Evolutionary conservation across 2,329 filamentous ascomycete genomes (phyloP).

Genomic region (Dryadomyces quercivorus): DNA sequence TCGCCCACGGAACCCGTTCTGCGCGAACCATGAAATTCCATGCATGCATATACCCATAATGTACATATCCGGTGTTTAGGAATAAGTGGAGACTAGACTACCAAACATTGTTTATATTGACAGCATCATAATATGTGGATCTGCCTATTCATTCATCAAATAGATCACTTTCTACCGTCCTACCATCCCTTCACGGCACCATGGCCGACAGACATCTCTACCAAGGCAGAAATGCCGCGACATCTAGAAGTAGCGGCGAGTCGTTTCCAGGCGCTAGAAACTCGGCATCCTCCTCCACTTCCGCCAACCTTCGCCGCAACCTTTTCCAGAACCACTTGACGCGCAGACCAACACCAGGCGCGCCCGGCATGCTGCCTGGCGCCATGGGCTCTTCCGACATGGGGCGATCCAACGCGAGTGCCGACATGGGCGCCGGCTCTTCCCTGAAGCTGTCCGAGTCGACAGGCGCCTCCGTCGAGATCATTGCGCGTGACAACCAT

Average conservation of each 20-base stretch:
- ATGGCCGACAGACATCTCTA: constrained; percentile 11
- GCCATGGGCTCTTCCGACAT: constrained; percentile 30
- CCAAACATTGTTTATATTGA: background rate
- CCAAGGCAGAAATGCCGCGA: constrained; percentile 4
- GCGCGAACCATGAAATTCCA: background rate
- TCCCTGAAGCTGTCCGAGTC: background rate
- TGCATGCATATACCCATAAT: background rate
- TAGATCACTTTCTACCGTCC: too few species aligned
- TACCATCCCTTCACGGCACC: background rate
- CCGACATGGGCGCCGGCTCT: constrained; percentile 20
- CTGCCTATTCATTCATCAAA: too few species aligned
- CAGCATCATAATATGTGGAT: too few species aligned
- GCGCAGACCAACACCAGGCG: constrained; percentile 38
- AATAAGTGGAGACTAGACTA: background rate
- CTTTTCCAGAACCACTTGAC: constrained; percentile 49
- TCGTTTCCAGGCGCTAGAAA: constrained; percentile 1
- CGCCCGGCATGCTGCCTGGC: constrained; percentile 26
- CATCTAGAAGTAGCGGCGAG: constrained; percentile 2
- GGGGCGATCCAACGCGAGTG: background rate
- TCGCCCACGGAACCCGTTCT: too few species aligned
- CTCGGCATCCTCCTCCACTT: constrained; percentile 2
- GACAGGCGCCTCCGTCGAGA: constrained; percentile 24
- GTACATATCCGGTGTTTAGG: background rate
- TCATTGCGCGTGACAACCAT: constrained; percentile 50
- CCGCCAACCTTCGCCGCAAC: constrained; percentile 34